phyloP scores from a whole-genome alignment of 345 rosid genomes.

The Combretum micranthum region DNA sequence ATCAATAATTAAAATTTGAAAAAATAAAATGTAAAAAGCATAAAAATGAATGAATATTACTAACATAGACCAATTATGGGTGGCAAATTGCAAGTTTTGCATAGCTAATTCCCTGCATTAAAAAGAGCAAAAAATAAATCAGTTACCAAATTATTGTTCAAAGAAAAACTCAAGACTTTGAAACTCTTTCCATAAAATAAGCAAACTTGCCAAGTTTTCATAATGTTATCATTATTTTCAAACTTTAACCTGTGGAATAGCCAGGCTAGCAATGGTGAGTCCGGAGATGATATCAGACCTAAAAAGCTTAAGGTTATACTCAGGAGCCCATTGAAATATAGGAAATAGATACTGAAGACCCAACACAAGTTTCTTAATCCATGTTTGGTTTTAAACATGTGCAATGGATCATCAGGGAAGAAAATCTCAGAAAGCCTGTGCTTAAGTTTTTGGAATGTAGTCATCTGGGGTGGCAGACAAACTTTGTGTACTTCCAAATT shows the following conservation, averaged over 20 bases:
- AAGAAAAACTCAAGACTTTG: background rate
- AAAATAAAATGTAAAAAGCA: background rate
- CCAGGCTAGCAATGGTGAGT: conserved; percentile 98
- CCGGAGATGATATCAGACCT: conserved; percentile 91
- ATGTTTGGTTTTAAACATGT: conserved; percentile 72
- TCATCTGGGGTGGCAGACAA: conserved; percentile 58
- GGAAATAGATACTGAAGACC: conserved; percentile 75
- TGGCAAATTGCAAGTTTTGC: conserved; percentile 97
- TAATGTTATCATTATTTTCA: background rate
- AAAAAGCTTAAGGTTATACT: conserved; percentile 50
- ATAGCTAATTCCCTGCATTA: conserved; percentile 89
- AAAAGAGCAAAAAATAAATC: conserved; percentile 4
- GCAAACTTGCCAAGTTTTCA: background rate
- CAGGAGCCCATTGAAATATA: conserved; percentile 70
- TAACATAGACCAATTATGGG: conserved; percentile 90
- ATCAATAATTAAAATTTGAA: background rate
- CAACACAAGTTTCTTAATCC: conserved; percentile 42
- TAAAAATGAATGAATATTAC: conserved; percentile 17
- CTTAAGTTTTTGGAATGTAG: conserved; percentile 58
- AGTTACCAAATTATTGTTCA: conserved; percentile 5
- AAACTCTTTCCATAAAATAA: too few relatives aligned
- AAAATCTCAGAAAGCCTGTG: conserved; percentile 60
- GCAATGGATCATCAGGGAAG: conserved; percentile 94
- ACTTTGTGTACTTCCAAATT: conserved; percentile 57
- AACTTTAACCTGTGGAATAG: conserved; percentile 97